Conservation (phyloP, 768 basidiomycete genomes). For the Mycena haematopus region DNA sequence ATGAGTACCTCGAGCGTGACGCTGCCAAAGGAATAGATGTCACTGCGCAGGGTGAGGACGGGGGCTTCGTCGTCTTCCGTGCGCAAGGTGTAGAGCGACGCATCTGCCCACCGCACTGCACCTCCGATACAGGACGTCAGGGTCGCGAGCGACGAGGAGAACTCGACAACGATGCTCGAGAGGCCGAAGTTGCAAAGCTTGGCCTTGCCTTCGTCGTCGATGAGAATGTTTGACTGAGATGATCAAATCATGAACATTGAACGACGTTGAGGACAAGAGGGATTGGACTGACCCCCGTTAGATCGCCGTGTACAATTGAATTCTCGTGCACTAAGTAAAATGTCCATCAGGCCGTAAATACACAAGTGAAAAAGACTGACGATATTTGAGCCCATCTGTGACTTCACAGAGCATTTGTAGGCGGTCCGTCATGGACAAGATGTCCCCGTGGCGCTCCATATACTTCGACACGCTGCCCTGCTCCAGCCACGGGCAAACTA, state of each 20-base stretch:
- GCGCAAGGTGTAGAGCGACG: conserved; percentile 42
- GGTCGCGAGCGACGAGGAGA: conserved; percentile 36
- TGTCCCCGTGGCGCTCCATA: conserved; percentile 44
- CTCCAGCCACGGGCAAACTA: conserved; percentile 52
- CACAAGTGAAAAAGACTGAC: conserved; percentile 35
- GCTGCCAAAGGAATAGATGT: conserved; percentile 56
- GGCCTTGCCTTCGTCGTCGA: conserved; percentile 48
- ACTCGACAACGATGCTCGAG: conserved; percentile 45
- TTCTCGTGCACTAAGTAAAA: conserved; percentile 42
- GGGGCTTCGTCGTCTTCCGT: conserved; percentile 42
- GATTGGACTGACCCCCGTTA: conserved; percentile 43
- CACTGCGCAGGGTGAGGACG: conserved; percentile 40
- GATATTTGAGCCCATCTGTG: conserved; percentile 45
- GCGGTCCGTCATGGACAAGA: conserved; percentile 42
- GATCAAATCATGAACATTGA: conserved; percentile 11
- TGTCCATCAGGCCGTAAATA: neutral
- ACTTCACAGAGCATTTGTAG: conserved; percentile 45
- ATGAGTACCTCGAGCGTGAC: conserved; percentile 48
- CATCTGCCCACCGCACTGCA: conserved; percentile 55
- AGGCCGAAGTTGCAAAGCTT: conserved; percentile 55
- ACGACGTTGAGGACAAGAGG: neutral
- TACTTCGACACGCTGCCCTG: conserved; percentile 46
- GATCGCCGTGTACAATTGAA: conserved; percentile 50
- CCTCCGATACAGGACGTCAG: conserved; percentile 49
- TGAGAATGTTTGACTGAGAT: conserved; percentile 56